Evolutionary conservation across 78 protist species (phyloP).

Genomic region (slime mould (Dictyostelium discoideum)): DNA sequence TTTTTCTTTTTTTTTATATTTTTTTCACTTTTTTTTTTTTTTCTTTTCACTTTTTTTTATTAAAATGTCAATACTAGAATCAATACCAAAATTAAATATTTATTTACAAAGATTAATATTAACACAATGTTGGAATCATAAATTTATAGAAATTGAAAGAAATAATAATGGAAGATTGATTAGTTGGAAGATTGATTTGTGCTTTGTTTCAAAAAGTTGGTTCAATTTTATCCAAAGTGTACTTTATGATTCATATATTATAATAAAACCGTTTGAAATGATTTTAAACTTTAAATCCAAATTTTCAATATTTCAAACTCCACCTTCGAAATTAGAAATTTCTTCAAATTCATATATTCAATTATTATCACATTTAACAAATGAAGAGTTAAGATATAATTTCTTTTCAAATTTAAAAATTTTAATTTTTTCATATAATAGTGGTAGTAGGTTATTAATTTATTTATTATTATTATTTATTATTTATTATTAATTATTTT

Average conservation of each 20-base stretch:
- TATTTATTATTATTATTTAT: neutral
- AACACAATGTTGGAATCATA: neutral
- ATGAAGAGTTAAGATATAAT: neutral
- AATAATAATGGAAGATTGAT: neutral
- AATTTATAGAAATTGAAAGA: neutral
- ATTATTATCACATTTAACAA: neutral
- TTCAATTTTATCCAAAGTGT: neutral
- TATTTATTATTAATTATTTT: neutral
- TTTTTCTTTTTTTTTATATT: no score
- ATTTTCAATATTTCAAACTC: slow-evolving; percentile 1
- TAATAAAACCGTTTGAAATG: neutral
- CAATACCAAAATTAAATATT: neutral
- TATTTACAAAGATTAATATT: neutral
- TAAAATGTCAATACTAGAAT: neutral
- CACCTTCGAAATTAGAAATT: neutral
- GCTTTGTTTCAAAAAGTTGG: neutral
- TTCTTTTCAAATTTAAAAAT: neutral
- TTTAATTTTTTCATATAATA: neutral
- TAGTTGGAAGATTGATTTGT: neutral
- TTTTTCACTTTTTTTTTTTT: no score
- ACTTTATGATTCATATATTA: neutral
- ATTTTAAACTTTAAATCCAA: neutral
- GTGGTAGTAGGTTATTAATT: neutral
- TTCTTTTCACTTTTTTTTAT: no score
- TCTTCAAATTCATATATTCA: neutral